A percentile compares a stretch with the other conserved stretches of the same genome.
Conservation (phyloP, 345 rosid species). For the Eucalyptus polyanthemos region DNA sequence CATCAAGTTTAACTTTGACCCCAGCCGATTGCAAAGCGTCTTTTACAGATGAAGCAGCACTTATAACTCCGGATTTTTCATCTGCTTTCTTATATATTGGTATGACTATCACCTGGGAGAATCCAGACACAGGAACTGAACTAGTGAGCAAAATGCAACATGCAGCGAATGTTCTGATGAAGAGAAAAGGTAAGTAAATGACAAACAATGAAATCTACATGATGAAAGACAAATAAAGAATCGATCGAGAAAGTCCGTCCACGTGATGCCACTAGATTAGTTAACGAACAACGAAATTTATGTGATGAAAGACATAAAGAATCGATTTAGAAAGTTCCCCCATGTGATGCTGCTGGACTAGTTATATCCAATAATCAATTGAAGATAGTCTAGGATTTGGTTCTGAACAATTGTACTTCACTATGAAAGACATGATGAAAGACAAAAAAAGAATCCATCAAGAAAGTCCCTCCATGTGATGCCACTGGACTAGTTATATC, state of each 20-base stretch:
- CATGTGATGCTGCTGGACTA: neutral
- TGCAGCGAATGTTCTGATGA: neutral
- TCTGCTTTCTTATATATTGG: conserved; percentile 83
- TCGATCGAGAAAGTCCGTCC: neutral
- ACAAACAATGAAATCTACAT: neutral
- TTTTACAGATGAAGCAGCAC: conserved; percentile 55
- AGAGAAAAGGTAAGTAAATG: neutral
- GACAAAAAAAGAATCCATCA: neutral
- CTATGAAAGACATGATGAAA: neutral
- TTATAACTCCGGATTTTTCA: conserved; percentile 65
- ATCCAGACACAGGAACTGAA: neutral
- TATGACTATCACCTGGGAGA: conserved; percentile 56
- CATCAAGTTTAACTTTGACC: conserved; percentile 79
- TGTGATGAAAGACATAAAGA: neutral
- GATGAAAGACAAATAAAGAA: neutral
- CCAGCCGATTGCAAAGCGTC: conserved; percentile 53
- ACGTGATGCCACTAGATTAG: neutral
- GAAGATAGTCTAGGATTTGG: neutral
- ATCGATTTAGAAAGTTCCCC: neutral
- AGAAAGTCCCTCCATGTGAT: neutral
- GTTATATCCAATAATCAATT: neutral
- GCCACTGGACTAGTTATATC: neutral
- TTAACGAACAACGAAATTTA: neutral
- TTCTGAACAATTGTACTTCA: neutral
- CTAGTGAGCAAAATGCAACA: neutral